These are phyloP conservation scores for Pythium oligandrum DNA, from an alignment of 352 stramenopile genomes.

Conservation along the genomic window DNA sequence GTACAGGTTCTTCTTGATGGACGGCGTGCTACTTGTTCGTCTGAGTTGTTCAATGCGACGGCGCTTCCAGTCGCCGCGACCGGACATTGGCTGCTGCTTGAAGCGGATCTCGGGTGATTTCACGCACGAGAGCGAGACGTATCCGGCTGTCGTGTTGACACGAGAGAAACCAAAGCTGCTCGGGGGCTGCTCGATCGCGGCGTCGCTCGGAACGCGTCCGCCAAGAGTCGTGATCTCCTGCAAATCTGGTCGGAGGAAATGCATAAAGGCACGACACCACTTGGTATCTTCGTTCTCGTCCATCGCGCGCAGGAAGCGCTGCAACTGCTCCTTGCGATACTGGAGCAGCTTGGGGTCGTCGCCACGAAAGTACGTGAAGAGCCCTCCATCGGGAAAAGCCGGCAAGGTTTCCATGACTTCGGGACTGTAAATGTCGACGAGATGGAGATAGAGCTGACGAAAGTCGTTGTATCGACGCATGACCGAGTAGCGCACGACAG, in stretches of 20 bases:
- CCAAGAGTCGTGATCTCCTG: slow-evolving; percentile 34
- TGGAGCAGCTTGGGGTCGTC: slow-evolving; percentile 70
- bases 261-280: slow-evolving; percentile 47
- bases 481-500: slow-evolving; percentile 75
- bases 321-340: slow-evolving; percentile 53
- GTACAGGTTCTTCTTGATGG: background rate
- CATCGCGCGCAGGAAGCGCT: slow-evolving; percentile 55
- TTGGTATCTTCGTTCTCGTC: slow-evolving; percentile 56
- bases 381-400: slow-evolving; percentile 62
- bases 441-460: slow-evolving; percentile 51
- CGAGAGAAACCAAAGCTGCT: slow-evolving; percentile 21
- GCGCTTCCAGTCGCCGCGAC: slow-evolving; percentile 55
- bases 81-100: slow-evolving; percentile 40
- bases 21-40: background rate
- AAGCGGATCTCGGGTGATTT: slow-evolving; percentile 77
- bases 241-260: slow-evolving; percentile 63
- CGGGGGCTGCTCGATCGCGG: slow-evolving; percentile 14
- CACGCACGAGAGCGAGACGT: slow-evolving; percentile 71
- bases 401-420: slow-evolving; percentile 43
- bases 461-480: slow-evolving; percentile 80
- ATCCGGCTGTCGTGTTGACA: slow-evolving; percentile 45
- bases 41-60: slow-evolving; percentile 39
- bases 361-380: slow-evolving; percentile 69
- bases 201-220: slow-evolving; percentile 15
- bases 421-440: slow-evolving; percentile 42